These are phyloP conservation scores for Fonsecaea nubica DNA, from an alignment of 2,329 filamentous ascomycete species.

Conservation along the genomic window DNA sequence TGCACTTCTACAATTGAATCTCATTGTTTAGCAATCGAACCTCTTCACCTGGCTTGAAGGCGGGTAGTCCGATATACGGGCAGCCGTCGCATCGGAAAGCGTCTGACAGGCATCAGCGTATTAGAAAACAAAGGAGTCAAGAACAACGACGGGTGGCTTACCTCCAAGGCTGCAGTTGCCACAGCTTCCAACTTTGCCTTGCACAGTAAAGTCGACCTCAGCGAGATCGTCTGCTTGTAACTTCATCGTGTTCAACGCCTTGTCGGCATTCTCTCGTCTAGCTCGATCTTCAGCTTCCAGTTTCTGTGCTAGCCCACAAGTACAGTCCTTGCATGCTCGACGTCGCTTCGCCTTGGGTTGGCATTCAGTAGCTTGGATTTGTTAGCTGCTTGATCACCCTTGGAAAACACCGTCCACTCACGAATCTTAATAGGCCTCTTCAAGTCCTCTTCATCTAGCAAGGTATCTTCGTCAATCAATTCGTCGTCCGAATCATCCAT, in stretches of 20 bases:
- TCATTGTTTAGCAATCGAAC: constrained; percentile 82
- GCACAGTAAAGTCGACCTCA: constrained; percentile 96
- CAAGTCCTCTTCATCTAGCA: constrained; percentile 85
- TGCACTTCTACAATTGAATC: constrained; percentile 68
- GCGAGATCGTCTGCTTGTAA: constrained; percentile 78
- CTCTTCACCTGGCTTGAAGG: constrained; percentile 97
- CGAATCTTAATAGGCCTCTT: constrained; percentile 67
- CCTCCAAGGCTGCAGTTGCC: constrained; percentile 86
- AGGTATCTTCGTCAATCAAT: constrained; percentile 85
- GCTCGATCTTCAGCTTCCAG: constrained; percentile 83
- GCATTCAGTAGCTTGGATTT: constrained; percentile 75
- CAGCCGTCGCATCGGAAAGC: constrained; percentile 65
- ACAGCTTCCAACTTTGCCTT: constrained; percentile 94
- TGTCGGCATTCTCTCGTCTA: constrained; percentile 69
- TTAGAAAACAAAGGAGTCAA: not conserved
- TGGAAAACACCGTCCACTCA: constrained; percentile 26
- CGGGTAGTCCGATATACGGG: constrained; percentile 88
- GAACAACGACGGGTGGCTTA: constrained; percentile 15
- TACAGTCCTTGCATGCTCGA: constrained; percentile 96
- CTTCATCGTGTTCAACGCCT: constrained; percentile 62
- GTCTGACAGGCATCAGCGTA: constrained; percentile 25
- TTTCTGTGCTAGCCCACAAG: constrained; percentile 85
- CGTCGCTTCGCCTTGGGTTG: constrained; percentile 86
- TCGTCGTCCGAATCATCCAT: constrained; percentile 74
- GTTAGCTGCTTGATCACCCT: constrained; percentile 4